Conservation (phyloP, 2,329 filamentous ascomycete genomes). For the Verruconis gallopava region DNA sequence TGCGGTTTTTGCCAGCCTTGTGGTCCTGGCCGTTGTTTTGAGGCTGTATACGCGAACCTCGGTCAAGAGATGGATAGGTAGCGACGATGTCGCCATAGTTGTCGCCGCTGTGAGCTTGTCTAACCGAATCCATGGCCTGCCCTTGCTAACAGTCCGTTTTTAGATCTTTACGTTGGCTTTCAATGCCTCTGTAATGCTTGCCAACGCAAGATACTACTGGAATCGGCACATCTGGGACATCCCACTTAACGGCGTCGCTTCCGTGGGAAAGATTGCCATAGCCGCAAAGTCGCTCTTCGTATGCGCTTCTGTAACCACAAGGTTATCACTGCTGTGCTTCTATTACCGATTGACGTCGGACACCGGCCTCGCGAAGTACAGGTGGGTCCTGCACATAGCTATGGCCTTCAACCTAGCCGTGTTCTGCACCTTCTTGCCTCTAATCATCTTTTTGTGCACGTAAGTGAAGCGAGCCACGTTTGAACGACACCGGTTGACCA, state of each 20-base stretch:
- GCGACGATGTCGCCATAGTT: constrained; percentile 29
- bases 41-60: constrained; percentile 28
- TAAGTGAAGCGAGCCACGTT: constrained; percentile 13
- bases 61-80: constrained; percentile 30
- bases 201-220: constrained; percentile 30
- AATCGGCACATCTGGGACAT: constrained; percentile 30
- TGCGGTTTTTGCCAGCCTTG: constrained; percentile 14
- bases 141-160: no score
- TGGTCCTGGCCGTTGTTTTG: constrained; percentile 22
- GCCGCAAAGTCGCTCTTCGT: constrained; percentile 30
- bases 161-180: constrained; percentile 27
- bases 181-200: constrained; percentile 27
- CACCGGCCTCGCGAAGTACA: constrained; percentile 26
- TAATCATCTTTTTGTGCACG: constrained; percentile 28
- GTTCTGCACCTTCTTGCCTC: constrained; percentile 25
- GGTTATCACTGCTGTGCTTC: constrained; percentile 32
- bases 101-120: constrained; percentile 26
- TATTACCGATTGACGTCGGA: constrained; percentile 33
- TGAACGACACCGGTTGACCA: not conserved
- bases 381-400: constrained; percentile 26
- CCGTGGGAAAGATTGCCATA: constrained; percentile 24
- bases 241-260: constrained; percentile 14
- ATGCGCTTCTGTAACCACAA: constrained; percentile 29
- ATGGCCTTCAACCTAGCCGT: constrained; percentile 25
- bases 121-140: no score